Conservation (phyloP, 306 rosid genomes). For the Erythrophleum fordii region DNA sequence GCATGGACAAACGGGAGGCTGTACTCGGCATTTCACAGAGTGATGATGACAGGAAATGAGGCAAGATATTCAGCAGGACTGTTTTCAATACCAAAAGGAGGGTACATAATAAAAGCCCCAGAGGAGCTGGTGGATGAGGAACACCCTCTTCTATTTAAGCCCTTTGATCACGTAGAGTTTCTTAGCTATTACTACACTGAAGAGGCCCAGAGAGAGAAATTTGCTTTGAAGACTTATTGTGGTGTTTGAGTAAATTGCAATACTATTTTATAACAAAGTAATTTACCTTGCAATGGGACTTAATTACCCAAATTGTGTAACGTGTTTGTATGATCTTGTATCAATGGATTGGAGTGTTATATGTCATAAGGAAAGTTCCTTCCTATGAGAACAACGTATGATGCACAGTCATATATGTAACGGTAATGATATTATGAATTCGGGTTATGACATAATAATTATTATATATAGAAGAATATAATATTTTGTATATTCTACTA, state of each 20-base stretch:
- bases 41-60: constrained; percentile 69
- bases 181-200: constrained; percentile 49
- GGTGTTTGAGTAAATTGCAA: constrained; percentile 42
- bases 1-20: constrained; percentile 81
- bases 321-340: no score
- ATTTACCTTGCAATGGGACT: no score
- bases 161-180: constrained; percentile 61
- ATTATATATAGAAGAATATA: no score
- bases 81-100: constrained; percentile 64
- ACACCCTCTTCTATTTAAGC: constrained; percentile 69
- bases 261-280: no score
- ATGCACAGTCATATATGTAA: no score
- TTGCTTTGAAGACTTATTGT: constrained; percentile 58
- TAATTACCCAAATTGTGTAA: no score
- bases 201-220: constrained; percentile 51
- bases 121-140: constrained; percentile 73
- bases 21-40: constrained; percentile 66
- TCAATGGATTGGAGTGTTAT: no score
- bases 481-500: no score
- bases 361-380: no score
- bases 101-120: constrained; percentile 57
- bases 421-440: no score
- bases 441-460: no score
- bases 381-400: no score
- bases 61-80: constrained; percentile 67